Conservation (phyloP, 805 yeast species). For the Yarrowia sp. region DNA sequence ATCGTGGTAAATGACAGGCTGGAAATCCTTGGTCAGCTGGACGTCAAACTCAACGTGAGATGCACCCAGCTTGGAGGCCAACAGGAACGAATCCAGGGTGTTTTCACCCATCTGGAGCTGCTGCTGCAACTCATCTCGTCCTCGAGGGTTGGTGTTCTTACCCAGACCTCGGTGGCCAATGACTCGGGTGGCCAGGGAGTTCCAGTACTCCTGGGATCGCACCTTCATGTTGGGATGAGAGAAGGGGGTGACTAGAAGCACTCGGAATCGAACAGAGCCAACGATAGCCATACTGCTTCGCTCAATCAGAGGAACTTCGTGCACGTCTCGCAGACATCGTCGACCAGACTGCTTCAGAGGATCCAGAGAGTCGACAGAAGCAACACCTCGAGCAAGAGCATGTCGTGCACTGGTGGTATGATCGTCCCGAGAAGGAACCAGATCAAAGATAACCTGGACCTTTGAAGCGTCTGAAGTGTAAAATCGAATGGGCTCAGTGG, state of each 20-base stretch:
- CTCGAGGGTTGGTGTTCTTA: conserved; percentile 75
- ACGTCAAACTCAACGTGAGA: conserved; percentile 97
- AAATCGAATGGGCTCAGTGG: conserved; percentile 73
- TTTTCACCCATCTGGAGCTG: conserved; percentile 88
- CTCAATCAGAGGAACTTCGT: conserved; percentile 77
- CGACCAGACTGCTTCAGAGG: conserved; percentile 46
- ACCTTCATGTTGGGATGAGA: conserved; percentile 69
- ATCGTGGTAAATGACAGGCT: conserved; percentile 95
- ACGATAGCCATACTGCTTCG: conserved; percentile 72
- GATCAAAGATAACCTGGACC: conserved; percentile 74
- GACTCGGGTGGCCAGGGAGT: conserved; percentile 84
- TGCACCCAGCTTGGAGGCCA: conserved; percentile 96
- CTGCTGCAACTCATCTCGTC: conserved; percentile 48
- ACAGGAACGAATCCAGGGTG: conserved; percentile 91
- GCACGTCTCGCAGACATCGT: conserved; percentile 23
- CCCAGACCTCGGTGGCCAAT: conserved; percentile 97
- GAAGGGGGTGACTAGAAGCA: conserved; percentile 74
- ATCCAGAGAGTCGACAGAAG: conserved; percentile 72
- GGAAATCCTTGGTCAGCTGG: conserved; percentile 86
- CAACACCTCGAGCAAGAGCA: conserved; percentile 75
- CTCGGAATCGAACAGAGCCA: conserved; percentile 80
- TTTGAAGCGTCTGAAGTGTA: conserved; percentile 55
- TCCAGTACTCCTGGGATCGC: conserved; percentile 88
- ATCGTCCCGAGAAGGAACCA: conserved; percentile 69
- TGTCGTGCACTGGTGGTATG: conserved; percentile 55